phyloP scores from a whole-genome alignment of 768 basidiomycete species.

The Calocybe cyanea region DNA sequence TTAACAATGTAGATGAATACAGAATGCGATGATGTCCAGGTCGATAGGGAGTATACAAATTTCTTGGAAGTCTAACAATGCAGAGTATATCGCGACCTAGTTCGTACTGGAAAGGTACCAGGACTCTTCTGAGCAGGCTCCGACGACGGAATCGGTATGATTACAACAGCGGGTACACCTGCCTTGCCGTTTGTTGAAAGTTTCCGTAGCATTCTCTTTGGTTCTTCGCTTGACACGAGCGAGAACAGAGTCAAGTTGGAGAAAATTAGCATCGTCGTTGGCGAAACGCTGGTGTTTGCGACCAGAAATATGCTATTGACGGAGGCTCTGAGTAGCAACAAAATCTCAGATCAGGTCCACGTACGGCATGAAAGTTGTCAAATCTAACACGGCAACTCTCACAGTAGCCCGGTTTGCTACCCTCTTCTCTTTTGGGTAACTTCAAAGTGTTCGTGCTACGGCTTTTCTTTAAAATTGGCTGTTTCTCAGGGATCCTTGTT shows the following conservation, averaged over 20 bases:
- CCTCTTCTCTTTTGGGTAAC: conserved; percentile 78
- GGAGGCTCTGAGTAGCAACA: not conserved
- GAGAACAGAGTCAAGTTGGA: conserved; percentile 73
- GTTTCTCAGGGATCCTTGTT: conserved; percentile 48
- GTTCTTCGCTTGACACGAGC: conserved; percentile 50
- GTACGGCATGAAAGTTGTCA: conserved; percentile 77
- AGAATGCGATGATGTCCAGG: no score
- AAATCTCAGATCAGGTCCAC: conserved; percentile 22
- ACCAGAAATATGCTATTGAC: conserved; percentile 62
- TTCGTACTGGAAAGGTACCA: no score
- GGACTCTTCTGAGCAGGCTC: no score
- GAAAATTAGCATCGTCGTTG: conserved; percentile 69
- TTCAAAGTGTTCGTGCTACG: conserved; percentile 77
- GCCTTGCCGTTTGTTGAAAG: conserved; percentile 15
- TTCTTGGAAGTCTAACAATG: no score
- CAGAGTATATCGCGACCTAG: no score
- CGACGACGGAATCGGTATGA: no score
- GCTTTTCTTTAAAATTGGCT: conserved; percentile 61
- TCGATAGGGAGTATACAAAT: no score
- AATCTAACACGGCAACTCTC: conserved; percentile 94
- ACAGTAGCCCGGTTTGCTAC: conserved; percentile 92
- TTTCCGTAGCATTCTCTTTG: conserved; percentile 23
- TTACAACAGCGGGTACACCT: conserved; percentile 10
- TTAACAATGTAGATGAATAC: no score
- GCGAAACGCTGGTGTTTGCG: conserved; percentile 85